Evolutionary conservation across 169 alveolate genomes (phyloP), one percentile per base, ranked within the genome.

Genomic region (Plasmodium falciparum): DNA sequence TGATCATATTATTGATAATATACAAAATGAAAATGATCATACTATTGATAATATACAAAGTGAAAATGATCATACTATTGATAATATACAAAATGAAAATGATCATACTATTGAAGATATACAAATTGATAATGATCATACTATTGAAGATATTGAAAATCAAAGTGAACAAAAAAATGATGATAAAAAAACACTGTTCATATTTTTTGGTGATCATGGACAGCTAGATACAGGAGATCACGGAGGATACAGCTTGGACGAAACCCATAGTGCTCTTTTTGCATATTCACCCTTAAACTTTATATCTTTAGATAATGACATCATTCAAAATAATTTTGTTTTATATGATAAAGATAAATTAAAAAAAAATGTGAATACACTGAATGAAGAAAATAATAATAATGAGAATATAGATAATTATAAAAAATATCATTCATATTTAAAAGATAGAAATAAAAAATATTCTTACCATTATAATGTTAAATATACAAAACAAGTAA

Each of bases 141-240:
- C 2, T 29, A 29, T 39, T 33, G 45, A 33, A 33, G 45, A 39
- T 39, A 39, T 39, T 39, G 11, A 39, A 39, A 39, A 39, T 39
- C 47, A 39, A 39, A 39, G 1, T 0, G 75, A 74, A 2, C 47
- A 71, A 69, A 49, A 73, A 59, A 54, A 76, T 52, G 9, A 39
- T 39, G 47, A 39, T 5, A 47, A 59, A n/a, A 89, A 91, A 20
- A 71, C 72, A 0, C 71, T 93, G 88, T 56, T 93, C 39, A 45
- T 91, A 20, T 49, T 89, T 12, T 39, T 93, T 13, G 95, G 96
- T 6, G 96, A 93, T 62, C 96, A 93, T 73, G 96, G 96, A 5
- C 95, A 91, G 52, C 73, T 85, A 74, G 90, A 86, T 67, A 62
- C 90, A 62, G 96, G 96, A 5, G 75, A 92, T 24, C 96, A 93